These are phyloP conservation scores for Schizochytrium sp. DNA, from an alignment of 108 stramenopile genomes.

Conservation along the genomic window DNA sequence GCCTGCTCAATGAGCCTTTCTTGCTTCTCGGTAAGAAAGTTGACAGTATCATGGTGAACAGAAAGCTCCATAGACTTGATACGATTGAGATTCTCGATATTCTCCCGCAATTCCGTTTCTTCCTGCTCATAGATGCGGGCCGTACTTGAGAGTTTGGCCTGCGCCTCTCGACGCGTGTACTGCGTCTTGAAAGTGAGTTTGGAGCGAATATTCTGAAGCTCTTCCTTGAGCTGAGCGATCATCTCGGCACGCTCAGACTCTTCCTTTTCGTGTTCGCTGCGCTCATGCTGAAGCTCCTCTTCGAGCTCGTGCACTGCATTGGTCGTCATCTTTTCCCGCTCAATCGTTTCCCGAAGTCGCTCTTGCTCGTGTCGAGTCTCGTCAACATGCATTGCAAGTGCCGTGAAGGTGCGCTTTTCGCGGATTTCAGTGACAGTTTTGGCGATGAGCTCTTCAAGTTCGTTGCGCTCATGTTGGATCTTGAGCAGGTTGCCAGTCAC, in stretches of 20 bases:
- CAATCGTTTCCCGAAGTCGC: slow-evolving; percentile 34
- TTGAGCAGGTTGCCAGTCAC: slow-evolving; percentile 53
- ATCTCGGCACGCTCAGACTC: slow-evolving; percentile 7
- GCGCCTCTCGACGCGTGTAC: slow-evolving; percentile 37
- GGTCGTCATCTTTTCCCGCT: slow-evolving; percentile 31
- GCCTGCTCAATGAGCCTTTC: slow-evolving; percentile 25
- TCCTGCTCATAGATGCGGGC: not conserved
- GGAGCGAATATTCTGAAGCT: slow-evolving; percentile 30
- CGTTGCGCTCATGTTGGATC: slow-evolving; percentile 49
- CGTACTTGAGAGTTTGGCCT: not conserved
- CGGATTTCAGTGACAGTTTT: slow-evolving; percentile 36
- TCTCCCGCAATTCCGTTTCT: not conserved
- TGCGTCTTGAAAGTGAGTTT: slow-evolving; percentile 41
- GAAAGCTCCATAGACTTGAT: slow-evolving; percentile 32
- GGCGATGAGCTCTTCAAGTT: slow-evolving; percentile 45
- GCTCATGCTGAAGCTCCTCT: slow-evolving; percentile 30
- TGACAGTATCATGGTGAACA: slow-evolving; percentile 39
- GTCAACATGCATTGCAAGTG: slow-evolving; percentile 36
- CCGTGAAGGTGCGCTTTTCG: slow-evolving; percentile 32
- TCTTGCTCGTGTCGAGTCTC: slow-evolving; percentile 35
- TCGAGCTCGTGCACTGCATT: slow-evolving; percentile 43
- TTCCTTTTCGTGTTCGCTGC: slow-evolving; percentile 33
- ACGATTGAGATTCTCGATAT: slow-evolving; percentile 13
- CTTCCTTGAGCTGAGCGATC: slow-evolving; percentile 34
- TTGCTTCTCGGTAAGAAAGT: slow-evolving; percentile 40